Evolutionary conservation across 129 eudicot species (phyloP), one percentile per base, ranked within the genome.

Genomic region (Calendula officinalis): DNA sequence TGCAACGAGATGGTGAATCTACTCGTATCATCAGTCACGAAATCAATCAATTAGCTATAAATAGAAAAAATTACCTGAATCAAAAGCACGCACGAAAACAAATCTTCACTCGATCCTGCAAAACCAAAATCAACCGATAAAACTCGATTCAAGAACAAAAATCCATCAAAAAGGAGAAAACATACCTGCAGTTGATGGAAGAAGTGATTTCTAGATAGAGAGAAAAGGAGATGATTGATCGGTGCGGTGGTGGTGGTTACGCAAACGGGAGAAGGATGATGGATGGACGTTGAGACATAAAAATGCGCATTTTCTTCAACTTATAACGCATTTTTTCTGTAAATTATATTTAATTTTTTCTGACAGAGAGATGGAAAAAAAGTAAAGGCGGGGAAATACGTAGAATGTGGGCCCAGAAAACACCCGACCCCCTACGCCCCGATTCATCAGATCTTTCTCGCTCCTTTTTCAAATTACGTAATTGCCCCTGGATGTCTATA

Each of bases 321-420:
- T 55, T 55, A 62, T 72, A 72, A 63, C 64, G 70, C 12, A 33
- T 37, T 30, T 7, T n/a, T 1, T 5, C 4, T 8, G 12, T 67
- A 22, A 22, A 22, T 22, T 22, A 22, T 22, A 39, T 67, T 39
- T 53, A 30, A 17, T 53, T 54, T 5, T 56, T 66, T 56, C 55
- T 74, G 78, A 74, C 73, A 74, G 9, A 44, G 32, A 36, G 72
- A 73, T 60, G 66, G 53, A 65, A 45, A 73, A 22, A 54, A 54
- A 55, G n/a, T 45, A 64, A 73, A 73, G 72, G 77, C 71, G 77
- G 71, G 77, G 49, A 64, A 73, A 73, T 73, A 54, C 71, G 67
- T 65, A 73, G 50, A 38, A 52, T 11, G 73, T 74, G 78, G 73
- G 35, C 68, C 73, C 73, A 66, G 8, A 3, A 13, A 50, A 74